Conservation (phyloP, 495 filamentous ascomycete species). For the Pseudoneurospora amorphoporcata region DNA sequence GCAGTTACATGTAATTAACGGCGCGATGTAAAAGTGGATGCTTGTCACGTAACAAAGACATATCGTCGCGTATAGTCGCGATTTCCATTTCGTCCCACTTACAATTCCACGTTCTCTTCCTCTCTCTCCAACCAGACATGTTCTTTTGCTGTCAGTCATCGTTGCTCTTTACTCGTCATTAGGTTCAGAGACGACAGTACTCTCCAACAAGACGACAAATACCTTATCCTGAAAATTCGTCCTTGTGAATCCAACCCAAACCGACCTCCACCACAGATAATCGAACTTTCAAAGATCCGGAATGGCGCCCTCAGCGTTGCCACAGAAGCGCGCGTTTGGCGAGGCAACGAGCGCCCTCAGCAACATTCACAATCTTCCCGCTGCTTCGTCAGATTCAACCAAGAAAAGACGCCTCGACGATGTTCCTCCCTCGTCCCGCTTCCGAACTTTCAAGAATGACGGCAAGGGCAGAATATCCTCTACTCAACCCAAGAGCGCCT, state of each 20-base stretch:
- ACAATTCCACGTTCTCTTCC: neutral
- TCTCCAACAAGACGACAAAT: neutral
- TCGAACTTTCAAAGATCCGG: neutral
- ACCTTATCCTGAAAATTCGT: neutral
- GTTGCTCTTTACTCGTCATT: neutral
- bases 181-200: neutral
- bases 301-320: slow-evolving; percentile 36
- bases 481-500: slow-evolving; percentile 80
- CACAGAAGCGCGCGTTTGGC: slow-evolving; percentile 43
- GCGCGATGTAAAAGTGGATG: neutral
- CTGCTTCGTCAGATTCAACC: slow-evolving; percentile 12
- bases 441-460: slow-evolving; percentile 49
- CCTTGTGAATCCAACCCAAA: neutral
- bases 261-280: neutral
- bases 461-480: slow-evolving; percentile 56
- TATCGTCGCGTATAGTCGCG: neutral
- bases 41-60: neutral
- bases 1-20: neutral
- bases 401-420: slow-evolving; percentile 77
- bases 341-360: slow-evolving; percentile 38
- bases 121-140: neutral
- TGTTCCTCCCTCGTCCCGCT: slow-evolving; percentile 33
- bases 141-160: neutral
- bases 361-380: slow-evolving; percentile 32
- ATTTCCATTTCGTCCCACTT: neutral